phyloP scores from a whole-genome alignment of 495 filamentous ascomycete genomes.

The Talaromyces nanjingensis region DNA sequence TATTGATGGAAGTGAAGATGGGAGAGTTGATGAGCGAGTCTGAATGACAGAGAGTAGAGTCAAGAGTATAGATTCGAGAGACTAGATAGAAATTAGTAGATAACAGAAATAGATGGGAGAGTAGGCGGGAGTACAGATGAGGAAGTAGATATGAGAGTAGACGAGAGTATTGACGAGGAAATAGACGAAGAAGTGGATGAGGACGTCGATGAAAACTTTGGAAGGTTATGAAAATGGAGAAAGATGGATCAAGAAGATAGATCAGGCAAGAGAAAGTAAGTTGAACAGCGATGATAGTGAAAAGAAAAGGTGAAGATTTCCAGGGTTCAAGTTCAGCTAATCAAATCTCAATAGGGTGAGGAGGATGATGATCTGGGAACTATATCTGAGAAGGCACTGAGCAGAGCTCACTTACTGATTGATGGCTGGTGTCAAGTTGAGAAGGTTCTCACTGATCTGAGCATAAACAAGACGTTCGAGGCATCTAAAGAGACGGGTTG shows the following conservation, averaged over 20 bases:
- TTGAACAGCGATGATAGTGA: neutral
- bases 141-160: neutral
- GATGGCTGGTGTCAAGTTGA: neutral
- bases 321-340: neutral
- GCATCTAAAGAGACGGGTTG: neutral
- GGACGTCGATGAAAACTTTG: too few species aligned
- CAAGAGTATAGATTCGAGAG: neutral
- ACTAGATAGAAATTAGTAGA: neutral
- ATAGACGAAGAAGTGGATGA: neutral
- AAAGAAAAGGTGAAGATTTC: neutral
- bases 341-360: neutral
- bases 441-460: neutral
- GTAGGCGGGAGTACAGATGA: too few species aligned
- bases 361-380: neutral
- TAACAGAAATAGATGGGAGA: conserved; percentile 10
- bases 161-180: too few species aligned
- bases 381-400: neutral
- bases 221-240: neutral
- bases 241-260: neutral
- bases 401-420: neutral
- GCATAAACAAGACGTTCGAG: neutral
- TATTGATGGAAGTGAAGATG: too few species aligned
- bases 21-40: neutral
- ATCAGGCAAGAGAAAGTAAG: neutral
- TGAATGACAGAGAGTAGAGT: conserved; percentile 5